Evolutionary conservation across 306 rosid genomes (phyloP).

Genomic region (Cucumis cinereus): DNA sequence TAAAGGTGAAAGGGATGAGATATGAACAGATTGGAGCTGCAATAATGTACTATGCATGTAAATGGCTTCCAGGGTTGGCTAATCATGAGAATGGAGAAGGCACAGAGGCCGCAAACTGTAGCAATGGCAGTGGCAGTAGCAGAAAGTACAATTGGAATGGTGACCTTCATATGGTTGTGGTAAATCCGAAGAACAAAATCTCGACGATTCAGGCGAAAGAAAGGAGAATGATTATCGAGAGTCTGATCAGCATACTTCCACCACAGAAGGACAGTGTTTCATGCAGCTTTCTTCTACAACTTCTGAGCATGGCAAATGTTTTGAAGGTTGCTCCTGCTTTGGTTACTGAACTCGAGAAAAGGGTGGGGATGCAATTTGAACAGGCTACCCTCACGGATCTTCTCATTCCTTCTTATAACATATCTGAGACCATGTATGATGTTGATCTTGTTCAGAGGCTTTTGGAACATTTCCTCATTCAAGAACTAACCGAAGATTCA

Average conservation of each 20-base stretch:
- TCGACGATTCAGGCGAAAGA: conserved; percentile 56
- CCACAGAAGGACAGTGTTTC: conserved; percentile 88
- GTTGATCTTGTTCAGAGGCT: conserved; percentile 94
- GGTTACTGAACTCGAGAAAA: conserved; percentile 79
- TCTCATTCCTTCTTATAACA: conserved; percentile 53
- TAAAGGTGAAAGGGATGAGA: conserved; percentile 88
- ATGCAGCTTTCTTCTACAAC: conserved; percentile 89
- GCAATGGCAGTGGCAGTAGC: conserved; percentile 23
- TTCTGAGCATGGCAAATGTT: conserved; percentile 71
- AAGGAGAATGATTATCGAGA: conserved; percentile 77
- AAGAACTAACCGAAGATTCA: conserved; percentile 66
- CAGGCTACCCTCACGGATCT: conserved; percentile 77
- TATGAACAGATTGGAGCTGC: conserved; percentile 74
- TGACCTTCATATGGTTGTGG: conserved; percentile 69
- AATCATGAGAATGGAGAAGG: conserved; percentile 20
- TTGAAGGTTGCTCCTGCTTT: conserved; percentile 83
- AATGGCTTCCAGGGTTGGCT: conserved; percentile 72
- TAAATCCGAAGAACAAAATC: conserved; percentile 41
- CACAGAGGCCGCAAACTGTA: conserved; percentile 24
- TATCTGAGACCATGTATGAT: conserved; percentile 67
- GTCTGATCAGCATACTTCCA: conserved; percentile 88
- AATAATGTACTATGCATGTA: conserved; percentile 63
- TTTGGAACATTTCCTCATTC: conserved; percentile 82
- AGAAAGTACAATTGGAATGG: conserved; percentile 47
- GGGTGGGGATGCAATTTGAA: conserved; percentile 97